A percentile compares a stretch with the other conserved stretches of the same genome.
These are phyloP conservation scores for Neofusicoccum parvum DNA, from an alignment of 2,329 filamentous ascomycete genomes.

Conservation along the genomic window DNA sequence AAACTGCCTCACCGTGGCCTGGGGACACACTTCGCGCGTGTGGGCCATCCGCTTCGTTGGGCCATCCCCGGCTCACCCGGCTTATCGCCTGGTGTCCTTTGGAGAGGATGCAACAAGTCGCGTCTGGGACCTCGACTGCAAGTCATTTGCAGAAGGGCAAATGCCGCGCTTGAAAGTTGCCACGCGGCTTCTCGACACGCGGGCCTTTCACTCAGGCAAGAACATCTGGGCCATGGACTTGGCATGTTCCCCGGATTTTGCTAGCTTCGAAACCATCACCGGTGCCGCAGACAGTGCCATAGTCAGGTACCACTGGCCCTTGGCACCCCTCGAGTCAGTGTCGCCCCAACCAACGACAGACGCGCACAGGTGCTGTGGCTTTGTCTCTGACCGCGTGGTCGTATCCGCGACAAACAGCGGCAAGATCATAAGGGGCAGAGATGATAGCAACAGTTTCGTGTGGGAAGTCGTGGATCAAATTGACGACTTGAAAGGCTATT, in stretches of 20 bases:
- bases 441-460: neutral
- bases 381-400: constrained; percentile 8
- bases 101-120: constrained; percentile 83
- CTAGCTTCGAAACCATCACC: constrained; percentile 45
- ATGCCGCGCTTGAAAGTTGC: constrained; percentile 26
- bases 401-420: constrained; percentile 58
- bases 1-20: constrained; percentile 68
- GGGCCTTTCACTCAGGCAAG: constrained; percentile 76
- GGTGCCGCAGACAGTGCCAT: constrained; percentile 83
- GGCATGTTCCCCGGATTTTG: neutral
- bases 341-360: constrained; percentile 14
- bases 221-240: constrained; percentile 80
- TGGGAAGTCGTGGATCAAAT: constrained; percentile 36
- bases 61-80: neutral
- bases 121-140: constrained; percentile 58
- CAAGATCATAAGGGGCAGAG: constrained; percentile 42
- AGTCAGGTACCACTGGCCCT: constrained; percentile 25
- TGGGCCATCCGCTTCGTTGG: constrained; percentile 75
- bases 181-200: constrained; percentile 58
- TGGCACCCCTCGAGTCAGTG: constrained; percentile 1
- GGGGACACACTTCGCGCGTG: constrained; percentile 87
- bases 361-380: constrained; percentile 14
- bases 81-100: constrained; percentile 65
- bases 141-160: neutral
- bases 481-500: constrained; percentile 51